phyloP scores from a whole-genome alignment of 2,329 filamentous ascomycete species.

The Dothistroma pini region DNA sequence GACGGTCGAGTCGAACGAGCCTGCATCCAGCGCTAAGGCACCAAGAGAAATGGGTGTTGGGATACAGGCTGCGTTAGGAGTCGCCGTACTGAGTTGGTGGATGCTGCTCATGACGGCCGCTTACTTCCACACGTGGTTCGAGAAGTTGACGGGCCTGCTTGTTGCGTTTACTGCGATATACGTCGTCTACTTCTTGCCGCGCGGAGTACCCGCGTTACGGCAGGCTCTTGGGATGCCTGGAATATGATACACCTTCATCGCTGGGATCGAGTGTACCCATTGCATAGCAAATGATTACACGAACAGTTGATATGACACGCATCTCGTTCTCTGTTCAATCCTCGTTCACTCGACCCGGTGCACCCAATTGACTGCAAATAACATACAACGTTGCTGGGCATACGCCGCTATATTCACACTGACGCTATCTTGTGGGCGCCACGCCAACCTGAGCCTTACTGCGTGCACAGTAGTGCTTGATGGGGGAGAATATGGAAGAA shows the following conservation, averaged over 20 bases:
- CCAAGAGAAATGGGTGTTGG: constrained; percentile 39
- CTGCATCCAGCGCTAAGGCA: constrained; percentile 38
- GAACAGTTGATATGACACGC: background rate
- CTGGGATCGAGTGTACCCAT: background rate
- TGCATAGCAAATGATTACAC: background rate
- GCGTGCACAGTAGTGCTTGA: no score
- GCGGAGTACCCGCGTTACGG: constrained; percentile 42
- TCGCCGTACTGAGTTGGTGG: constrained; percentile 76
- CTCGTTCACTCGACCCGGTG: no score
- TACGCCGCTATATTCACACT: no score
- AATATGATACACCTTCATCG: constrained; percentile 16
- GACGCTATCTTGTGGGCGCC: no score
- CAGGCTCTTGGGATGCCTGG: constrained; percentile 48
- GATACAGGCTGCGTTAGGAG: constrained; percentile 52
- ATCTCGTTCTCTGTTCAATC: no score
- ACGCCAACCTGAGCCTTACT: no score
- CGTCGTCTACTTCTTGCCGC: constrained; percentile 47
- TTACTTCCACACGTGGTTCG: constrained; percentile 98
- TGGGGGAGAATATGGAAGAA: no score
- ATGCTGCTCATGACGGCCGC: constrained; percentile 99
- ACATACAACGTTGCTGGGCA: no score
- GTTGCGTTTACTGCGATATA: constrained; percentile 47
- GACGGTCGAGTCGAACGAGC: constrained; percentile 40
- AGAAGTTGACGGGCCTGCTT: constrained; percentile 65
- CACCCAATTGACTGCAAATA: no score